Evolutionary conservation across 2,329 filamentous ascomycete genomes (phyloP).

Genomic region (Pezicula neosporulosa): DNA sequence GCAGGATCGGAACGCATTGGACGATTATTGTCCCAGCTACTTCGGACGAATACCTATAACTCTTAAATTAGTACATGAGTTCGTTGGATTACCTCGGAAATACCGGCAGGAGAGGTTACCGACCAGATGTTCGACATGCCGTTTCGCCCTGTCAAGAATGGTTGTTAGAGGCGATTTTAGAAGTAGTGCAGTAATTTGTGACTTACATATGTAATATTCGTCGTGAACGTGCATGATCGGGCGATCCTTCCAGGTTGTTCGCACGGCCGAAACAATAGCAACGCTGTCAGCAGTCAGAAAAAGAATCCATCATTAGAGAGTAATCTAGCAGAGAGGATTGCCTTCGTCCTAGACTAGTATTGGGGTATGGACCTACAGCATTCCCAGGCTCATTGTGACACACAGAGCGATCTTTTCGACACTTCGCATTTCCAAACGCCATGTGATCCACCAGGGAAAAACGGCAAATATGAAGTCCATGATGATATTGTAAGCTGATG

Average conservation of each 20-base stretch:
- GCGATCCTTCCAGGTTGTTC: conserved; percentile 45
- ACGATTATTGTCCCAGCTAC: conserved; percentile 51
- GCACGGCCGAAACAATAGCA: conserved; percentile 43
- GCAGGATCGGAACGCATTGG: conserved; percentile 48
- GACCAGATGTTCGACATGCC: conserved; percentile 41
- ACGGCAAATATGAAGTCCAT: conserved; percentile 49
- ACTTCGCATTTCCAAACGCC: conserved; percentile 42
- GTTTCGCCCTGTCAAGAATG: conserved; percentile 31
- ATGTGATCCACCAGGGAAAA: conserved; percentile 48
- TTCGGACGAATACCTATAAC: conserved; percentile 42
- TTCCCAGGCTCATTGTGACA: conserved; percentile 46
- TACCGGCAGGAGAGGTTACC: background rate
- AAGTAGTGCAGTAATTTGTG: conserved; percentile 6
- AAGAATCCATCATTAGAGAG: background rate
- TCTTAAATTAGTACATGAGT: background rate
- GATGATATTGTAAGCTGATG: conserved; percentile 46
- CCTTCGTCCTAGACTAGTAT: background rate
- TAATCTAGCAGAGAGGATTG: background rate
- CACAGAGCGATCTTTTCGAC: conserved; percentile 48
- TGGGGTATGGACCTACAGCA: conserved; percentile 31
- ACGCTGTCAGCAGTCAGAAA: conserved; percentile 25
- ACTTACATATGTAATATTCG: conserved; percentile 41
- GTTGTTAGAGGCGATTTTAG: background rate
- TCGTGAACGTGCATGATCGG: conserved; percentile 38
- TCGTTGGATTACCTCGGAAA: conserved; percentile 8